Base-by-base conservation (phyloP, 2,329 filamentous ascomycete species). In the Keithomyces neogunnii region DNA sequence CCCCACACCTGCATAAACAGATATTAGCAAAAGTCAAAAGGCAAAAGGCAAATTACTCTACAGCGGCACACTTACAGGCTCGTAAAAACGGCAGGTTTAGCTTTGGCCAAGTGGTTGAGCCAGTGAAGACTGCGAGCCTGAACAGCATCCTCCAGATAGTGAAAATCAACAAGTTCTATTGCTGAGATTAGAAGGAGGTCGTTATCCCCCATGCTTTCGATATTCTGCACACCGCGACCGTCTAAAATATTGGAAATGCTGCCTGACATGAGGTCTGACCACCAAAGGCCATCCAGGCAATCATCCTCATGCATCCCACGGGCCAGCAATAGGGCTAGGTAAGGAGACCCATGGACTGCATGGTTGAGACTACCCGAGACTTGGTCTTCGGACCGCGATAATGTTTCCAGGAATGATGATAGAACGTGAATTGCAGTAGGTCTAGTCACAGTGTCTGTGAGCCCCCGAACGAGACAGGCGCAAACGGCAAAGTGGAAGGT, bases 401-500 rank as follows among this genome's bases (percentile, higher is more conserved):
- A 64, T 56, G 69, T 66, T 42, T 67, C 66, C 1, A 86, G 63
- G 54, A 86, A 84, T 0, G 80, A 80, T 1, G 79, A 78, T 5
- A 87, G 63, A 3, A 85, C 80, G 26, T 80, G 73, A 47, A 85
- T 73, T 3, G 82, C 76, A 11, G 77, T 77, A 9, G 73, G 63
- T 57, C 78, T 80, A 7, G 83, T 86, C 39, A 75, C 71, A 1
- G 77, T 76, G 56, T 86, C 82, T 0, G 81, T 82, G 11, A 86
- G 71, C 1, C 83, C 84, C 42, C 84, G 77, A 3, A 82, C 76
- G 3, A 87, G 69, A 55, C 80, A 82, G 13, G 82, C 82, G 57
- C 80, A 84, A 1, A 85, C 76, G 0, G 84, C 82, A 57, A 82
- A 83, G 60, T 86, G 83, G 62, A 87, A 87, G 53, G 77, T 82